Evolutionary conservation across 202 grass and related monocot species (phyloP).

Genomic region (Schoenoplectus triqueter): DNA sequence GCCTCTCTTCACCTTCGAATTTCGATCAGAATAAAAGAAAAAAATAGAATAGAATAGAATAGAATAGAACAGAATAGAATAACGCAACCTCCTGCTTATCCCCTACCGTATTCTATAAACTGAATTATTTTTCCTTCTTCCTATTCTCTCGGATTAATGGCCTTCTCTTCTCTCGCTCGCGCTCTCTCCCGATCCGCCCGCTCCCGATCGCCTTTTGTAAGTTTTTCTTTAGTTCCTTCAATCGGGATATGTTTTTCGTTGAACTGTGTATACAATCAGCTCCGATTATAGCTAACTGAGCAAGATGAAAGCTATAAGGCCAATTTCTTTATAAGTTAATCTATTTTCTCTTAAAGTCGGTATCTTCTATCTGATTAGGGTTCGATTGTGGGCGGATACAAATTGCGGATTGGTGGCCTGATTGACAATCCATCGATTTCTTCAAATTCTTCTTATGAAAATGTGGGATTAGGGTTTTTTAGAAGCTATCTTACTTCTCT

Average conservation of each 20-base stretch:
- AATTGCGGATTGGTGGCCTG: slow-evolving; percentile 36
- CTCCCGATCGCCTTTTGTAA: slow-evolving; percentile 55
- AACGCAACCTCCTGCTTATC: slow-evolving; percentile 18
- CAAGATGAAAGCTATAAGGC: not conserved
- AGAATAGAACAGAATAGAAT: not conserved
- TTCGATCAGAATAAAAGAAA: slow-evolving; percentile 10
- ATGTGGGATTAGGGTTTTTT: slow-evolving; percentile 44
- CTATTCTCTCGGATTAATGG: slow-evolving; percentile 49
- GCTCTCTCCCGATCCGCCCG: slow-evolving; percentile 68
- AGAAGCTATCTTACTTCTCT: slow-evolving; percentile 61
- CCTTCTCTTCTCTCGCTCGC: slow-evolving; percentile 60
- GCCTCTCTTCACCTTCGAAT: not conserved
- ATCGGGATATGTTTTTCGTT: not conserved
- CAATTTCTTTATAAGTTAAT: not conserved
- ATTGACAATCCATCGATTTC: slow-evolving; percentile 35
- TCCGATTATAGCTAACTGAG: not conserved
- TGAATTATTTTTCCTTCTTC: not conserved
- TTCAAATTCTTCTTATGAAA: slow-evolving; percentile 37
- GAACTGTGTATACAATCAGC: not conserved
- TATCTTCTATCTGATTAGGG: slow-evolving; percentile 40
- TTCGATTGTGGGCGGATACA: slow-evolving; percentile 47
- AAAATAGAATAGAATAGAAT: no score
- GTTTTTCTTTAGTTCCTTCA: slow-evolving; percentile 22
- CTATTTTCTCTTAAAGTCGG: not conserved
- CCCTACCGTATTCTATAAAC: not conserved